phyloP scores from a whole-genome alignment of 768 basidiomycete species.

The Hericium rajendrae region DNA sequence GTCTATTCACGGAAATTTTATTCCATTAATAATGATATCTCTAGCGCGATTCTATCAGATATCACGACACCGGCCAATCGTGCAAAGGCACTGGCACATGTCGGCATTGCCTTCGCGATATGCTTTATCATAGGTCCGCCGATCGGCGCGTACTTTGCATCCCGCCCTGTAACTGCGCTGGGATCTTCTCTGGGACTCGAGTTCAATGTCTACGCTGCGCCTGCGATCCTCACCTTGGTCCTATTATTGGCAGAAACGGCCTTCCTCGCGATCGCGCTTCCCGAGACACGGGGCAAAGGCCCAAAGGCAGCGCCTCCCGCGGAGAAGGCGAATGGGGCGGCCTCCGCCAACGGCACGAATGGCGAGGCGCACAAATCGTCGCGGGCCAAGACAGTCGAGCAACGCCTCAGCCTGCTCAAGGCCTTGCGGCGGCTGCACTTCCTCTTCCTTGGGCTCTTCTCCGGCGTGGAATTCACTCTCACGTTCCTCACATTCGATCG shows the following conservation, averaged over 20 bases:
- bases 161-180: conserved; percentile 56
- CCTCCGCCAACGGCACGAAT: not conserved
- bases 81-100: conserved; percentile 78
- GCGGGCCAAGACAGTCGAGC: conserved; percentile 21
- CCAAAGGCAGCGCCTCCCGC: not conserved
- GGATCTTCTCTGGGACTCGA: conserved; percentile 45
- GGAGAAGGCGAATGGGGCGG: conserved; percentile 14
- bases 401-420: conserved; percentile 49
- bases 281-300: conserved; percentile 63
- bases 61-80: conserved; percentile 74
- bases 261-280: conserved; percentile 66
- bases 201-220: conserved; percentile 84
- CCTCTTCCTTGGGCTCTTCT: conserved; percentile 82
- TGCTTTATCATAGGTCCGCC: conserved; percentile 92
- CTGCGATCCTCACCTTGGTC: conserved; percentile 75
- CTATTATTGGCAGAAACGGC: conserved; percentile 72
- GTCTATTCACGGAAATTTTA: not conserved
- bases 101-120: conserved; percentile 94
- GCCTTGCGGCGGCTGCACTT: conserved; percentile 66
- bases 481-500: conserved; percentile 91
- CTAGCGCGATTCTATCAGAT: conserved; percentile 88
- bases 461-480: conserved; percentile 93
- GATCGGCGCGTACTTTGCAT: conserved; percentile 92
- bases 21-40: not conserved
- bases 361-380: not conserved